Evolutionary conservation across 441 rosid genomes (phyloP).

Genomic region (Breynia disticha): DNA sequence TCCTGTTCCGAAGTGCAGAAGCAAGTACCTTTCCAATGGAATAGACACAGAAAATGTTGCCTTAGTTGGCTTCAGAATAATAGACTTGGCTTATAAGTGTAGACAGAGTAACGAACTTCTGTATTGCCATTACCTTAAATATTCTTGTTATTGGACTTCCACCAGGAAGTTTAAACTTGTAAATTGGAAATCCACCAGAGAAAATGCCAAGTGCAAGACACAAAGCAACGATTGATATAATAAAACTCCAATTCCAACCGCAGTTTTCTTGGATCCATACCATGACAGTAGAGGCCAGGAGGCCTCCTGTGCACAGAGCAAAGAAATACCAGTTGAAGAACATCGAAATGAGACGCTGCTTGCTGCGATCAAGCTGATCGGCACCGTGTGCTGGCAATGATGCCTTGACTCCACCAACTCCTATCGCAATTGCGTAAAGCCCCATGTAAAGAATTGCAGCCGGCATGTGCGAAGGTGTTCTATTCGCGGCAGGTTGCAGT

Average conservation of each 20-base stretch:
- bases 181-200: constrained; percentile 30
- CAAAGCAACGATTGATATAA: constrained; percentile 18
- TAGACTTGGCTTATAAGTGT: neutral
- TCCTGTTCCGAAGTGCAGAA: constrained; percentile 32
- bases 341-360: constrained; percentile 29
- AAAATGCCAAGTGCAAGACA: constrained; percentile 31
- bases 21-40: constrained; percentile 20
- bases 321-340: constrained; percentile 61
- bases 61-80: too few species aligned
- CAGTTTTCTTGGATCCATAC: constrained; percentile 50
- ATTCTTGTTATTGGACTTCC: constrained; percentile 46
- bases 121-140: constrained; percentile 21
- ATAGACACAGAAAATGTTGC: too few species aligned
- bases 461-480: constrained; percentile 24
- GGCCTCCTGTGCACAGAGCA: constrained; percentile 38
- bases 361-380: constrained; percentile 38
- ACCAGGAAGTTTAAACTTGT: constrained; percentile 31
- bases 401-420: constrained; percentile 55
- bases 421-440: constrained; percentile 37
- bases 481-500: constrained; percentile 26
- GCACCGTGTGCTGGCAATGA: constrained; percentile 52
- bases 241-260: constrained; percentile 44
- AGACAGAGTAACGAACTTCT: neutral
- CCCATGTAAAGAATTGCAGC: constrained; percentile 35
- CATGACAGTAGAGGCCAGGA: constrained; percentile 37